Evolutionary conservation across 1,284 basidiomycete species (phyloP), one percentile per base, ranked within the genome.

Genomic region (Cryptococcus hybrid): DNA sequence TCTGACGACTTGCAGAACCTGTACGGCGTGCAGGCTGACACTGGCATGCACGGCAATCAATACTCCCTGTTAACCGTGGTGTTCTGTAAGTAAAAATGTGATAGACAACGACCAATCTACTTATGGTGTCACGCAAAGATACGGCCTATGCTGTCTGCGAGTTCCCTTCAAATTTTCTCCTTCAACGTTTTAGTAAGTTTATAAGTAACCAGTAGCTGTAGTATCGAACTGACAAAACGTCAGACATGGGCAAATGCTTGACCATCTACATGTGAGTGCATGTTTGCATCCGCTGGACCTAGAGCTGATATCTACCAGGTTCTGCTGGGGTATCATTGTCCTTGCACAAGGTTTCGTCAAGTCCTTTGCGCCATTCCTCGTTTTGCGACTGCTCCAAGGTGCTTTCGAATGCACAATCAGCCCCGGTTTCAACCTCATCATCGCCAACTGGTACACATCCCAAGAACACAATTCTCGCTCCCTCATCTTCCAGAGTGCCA

Each of bases 131-230:
- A 9, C 30, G 13, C 56, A 61, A 62, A 63, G 69, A 71, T 49
- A 56, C 66, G 35, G 70, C 69, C 24, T 74, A 73, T 49, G 62
- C 64, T 13, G 39, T 68, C 18, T 63, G 60, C 51, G 66, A 71
- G 55, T 71, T 75, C 55, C 73, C 73, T 1, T 65, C 64, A 13
- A 75, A 73, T 57, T 53, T 70, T 39, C 38, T 69, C 36, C 56
- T 75, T 39, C 64, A 71, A 18, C 58, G 66, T 46, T 57, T 69
- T 43, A 63, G 59, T 63, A 36, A 55, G 61, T 58, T n/a, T 44
- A 44, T 9, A 13, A 6, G 2, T 13, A 44, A 44, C n/a, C 43
- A 13, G 12, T 7, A 13, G 15, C 9, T 15, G 15, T 24, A 34
- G 18, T 5, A 24, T 7, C 24, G 43, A 44, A 13, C 12, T 12